Evolutionary conservation across 768 basidiomycete species (phyloP).

Genomic region (Pleurotus tuber-regium): DNA sequence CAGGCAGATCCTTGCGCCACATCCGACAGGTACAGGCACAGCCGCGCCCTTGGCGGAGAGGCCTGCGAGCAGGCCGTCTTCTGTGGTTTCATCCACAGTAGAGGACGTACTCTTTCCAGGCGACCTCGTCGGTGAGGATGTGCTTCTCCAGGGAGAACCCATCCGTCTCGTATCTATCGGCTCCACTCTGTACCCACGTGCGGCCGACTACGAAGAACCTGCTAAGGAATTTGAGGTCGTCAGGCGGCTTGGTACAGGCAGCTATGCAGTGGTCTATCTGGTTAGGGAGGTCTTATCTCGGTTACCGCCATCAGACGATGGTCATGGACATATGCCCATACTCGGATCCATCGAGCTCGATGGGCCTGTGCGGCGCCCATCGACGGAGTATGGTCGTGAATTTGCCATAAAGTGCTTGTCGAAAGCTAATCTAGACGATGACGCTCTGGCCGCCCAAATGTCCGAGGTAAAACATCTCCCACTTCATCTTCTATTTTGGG

Average conservation of each 20-base stretch:
- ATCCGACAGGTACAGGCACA: constrained; percentile 24
- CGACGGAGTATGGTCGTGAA: constrained; percentile 66
- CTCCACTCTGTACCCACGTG: constrained; percentile 29
- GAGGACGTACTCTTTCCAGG: constrained; percentile 71
- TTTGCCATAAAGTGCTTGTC: constrained; percentile 97
- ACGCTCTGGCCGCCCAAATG: constrained; percentile 85
- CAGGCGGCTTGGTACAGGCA: constrained; percentile 81
- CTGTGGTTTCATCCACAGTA: constrained; percentile 35
- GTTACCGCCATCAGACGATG: constrained; percentile 47
- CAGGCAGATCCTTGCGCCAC: constrained; percentile 26
- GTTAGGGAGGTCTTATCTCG: constrained; percentile 70
- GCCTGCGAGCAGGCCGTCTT: constrained; percentile 31
- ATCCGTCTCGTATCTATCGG: constrained; percentile 57
- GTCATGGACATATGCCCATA: constrained; percentile 45
- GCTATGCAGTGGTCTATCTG: constrained; percentile 92
- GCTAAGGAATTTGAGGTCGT: constrained; percentile 81
- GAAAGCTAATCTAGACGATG: constrained; percentile 89
- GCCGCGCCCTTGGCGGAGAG: constrained; percentile 19
- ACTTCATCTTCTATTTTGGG: not conserved
- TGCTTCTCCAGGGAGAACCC: constrained; percentile 61
- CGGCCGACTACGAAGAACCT: constrained; percentile 39
- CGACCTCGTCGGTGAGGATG: constrained; percentile 70
- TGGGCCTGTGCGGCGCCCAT: constrained; percentile 29
- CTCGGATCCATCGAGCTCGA: constrained; percentile 57
- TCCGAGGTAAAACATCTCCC: constrained; percentile 62